Percentiles rank a stretch among this genome's conserved stretches.
phyloP scores from a whole-genome alignment of 1,284 basidiomycete species.

The Malassezia vespertilionis region DNA sequence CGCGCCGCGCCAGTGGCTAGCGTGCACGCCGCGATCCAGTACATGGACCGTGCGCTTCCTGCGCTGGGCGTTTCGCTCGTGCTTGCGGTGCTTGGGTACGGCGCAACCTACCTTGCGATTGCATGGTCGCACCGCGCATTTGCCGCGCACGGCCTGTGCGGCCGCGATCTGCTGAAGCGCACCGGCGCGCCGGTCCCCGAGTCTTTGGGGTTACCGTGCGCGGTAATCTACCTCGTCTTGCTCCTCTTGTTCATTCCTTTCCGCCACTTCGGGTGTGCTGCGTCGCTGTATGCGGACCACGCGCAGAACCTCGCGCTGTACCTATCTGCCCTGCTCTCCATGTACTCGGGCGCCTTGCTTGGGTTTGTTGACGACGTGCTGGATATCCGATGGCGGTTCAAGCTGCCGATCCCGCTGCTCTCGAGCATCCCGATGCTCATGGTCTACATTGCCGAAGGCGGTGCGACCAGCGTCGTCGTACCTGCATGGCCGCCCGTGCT shows the following conservation, averaged over 20 bases:
- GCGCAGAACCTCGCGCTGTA: conserved; percentile 65
- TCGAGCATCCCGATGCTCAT: conserved; percentile 86
- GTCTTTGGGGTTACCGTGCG: conserved; percentile 78
- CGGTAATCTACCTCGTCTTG: conserved; percentile 72
- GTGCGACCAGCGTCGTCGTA: conserved; percentile 86
- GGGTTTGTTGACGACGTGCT: conserved; percentile 97
- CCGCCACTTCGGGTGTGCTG: conserved; percentile 40
- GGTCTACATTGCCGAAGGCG: conserved; percentile 88
- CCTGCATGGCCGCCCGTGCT: conserved; percentile 52
- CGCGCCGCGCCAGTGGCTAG: background rate
- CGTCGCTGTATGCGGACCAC: too few species aligned
- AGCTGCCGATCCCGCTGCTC: conserved; percentile 85
- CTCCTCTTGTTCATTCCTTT: conserved; percentile 51
- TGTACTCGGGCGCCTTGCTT: conserved; percentile 81
- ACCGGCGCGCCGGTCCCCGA: conserved; percentile 61
- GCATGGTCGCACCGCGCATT: conserved; percentile 27
- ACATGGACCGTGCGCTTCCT: conserved; percentile 11
- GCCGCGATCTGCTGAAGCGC: conserved; percentile 38
- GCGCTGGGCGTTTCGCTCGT: conserved; percentile 17
- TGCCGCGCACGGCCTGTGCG: conserved; percentile 29
- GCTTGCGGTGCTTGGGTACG: conserved; percentile 23
- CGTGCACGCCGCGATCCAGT: background rate
- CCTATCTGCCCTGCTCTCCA: conserved; percentile 76
- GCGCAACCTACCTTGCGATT: conserved; percentile 21
- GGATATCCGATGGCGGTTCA: conserved; percentile 97